Evolutionary conservation across 2,329 filamentous ascomycete genomes (phyloP).

Genomic region (Lachnellula subtilissima): DNA sequence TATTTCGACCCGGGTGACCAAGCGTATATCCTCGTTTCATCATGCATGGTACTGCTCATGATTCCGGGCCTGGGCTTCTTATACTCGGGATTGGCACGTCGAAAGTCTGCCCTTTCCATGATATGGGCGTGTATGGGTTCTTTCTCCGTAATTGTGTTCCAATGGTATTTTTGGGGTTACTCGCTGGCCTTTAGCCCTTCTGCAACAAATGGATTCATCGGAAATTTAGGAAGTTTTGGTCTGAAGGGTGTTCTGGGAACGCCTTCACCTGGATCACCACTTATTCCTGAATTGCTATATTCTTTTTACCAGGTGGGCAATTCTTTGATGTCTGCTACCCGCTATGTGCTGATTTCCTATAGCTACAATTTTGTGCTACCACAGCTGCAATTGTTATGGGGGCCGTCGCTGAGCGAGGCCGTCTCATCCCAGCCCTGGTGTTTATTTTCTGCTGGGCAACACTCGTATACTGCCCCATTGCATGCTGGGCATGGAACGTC

Average conservation of each 20-base stretch:
- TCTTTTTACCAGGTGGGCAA: constrained; percentile 78
- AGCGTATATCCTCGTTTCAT: constrained; percentile 84
- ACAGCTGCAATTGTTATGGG: constrained; percentile 90
- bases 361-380: constrained; percentile 97
- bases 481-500: constrained; percentile 93
- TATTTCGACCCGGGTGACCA: constrained; percentile 91
- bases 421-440: constrained; percentile 87
- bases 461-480: constrained; percentile 92
- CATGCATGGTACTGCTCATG: constrained; percentile 96
- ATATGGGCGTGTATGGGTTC: constrained; percentile 98
- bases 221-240: constrained; percentile 83
- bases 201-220: constrained; percentile 85
- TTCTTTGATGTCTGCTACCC: background rate
- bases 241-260: constrained; percentile 76
- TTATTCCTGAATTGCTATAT: constrained; percentile 86
- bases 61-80: constrained; percentile 94
- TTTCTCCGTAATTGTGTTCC: constrained; percentile 85
- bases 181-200: constrained; percentile 84
- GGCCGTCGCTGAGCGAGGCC: constrained; percentile 88
- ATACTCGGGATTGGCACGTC: constrained; percentile 93
- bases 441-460: constrained; percentile 97
- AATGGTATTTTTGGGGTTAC: constrained; percentile 99
- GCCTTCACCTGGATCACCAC: constrained; percentile 82
- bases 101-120: constrained; percentile 95
- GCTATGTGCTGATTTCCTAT: constrained; percentile 1